phyloP scores from a whole-genome alignment of 306 rosid species.

The Acacia crassicarpa region DNA sequence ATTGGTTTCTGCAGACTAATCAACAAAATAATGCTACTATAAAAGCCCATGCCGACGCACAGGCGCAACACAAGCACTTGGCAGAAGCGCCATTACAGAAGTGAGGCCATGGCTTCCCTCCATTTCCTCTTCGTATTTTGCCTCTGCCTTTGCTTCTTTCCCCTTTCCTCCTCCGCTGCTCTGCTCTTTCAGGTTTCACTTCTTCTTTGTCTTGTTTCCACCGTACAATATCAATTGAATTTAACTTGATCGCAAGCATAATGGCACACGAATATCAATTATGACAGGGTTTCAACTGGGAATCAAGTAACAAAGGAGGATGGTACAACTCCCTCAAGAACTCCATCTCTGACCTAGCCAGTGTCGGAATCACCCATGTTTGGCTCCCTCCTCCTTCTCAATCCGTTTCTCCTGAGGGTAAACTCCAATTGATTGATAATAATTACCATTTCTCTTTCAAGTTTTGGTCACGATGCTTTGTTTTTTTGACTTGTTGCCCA shows the following conservation, averaged over 20 bases:
- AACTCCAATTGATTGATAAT: neutral
- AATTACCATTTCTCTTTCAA: neutral
- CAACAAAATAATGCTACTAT: slow-evolving; percentile 7
- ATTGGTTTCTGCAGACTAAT: too few species aligned
- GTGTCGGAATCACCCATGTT: slow-evolving; percentile 68
- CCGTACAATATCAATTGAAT: neutral
- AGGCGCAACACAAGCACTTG: neutral
- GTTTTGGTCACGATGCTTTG: neutral
- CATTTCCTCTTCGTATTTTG: slow-evolving; percentile 27
- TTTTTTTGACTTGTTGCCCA: neutral
- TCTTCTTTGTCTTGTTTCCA: neutral
- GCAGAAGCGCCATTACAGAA: slow-evolving; percentile 14
- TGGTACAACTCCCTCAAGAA: slow-evolving; percentile 70
- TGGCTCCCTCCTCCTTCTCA: slow-evolving; percentile 95
- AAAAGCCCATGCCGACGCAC: slow-evolving; percentile 14
- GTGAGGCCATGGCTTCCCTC: slow-evolving; percentile 37
- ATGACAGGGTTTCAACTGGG: slow-evolving; percentile 85
- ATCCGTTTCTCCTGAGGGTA: slow-evolving; percentile 51
- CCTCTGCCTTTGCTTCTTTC: slow-evolving; percentile 42
- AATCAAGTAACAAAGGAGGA: slow-evolving; percentile 65
- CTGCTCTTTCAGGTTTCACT: slow-evolving; percentile 66
- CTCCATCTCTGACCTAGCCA: slow-evolving; percentile 52
- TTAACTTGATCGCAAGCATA: neutral
- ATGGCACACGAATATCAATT: neutral
- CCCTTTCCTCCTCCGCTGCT: slow-evolving; percentile 46